Evolutionary conservation across 1,284 basidiomycete genomes (phyloP), one percentile per base, ranked within the genome.

Genomic region (Trametes polyzona): DNA sequence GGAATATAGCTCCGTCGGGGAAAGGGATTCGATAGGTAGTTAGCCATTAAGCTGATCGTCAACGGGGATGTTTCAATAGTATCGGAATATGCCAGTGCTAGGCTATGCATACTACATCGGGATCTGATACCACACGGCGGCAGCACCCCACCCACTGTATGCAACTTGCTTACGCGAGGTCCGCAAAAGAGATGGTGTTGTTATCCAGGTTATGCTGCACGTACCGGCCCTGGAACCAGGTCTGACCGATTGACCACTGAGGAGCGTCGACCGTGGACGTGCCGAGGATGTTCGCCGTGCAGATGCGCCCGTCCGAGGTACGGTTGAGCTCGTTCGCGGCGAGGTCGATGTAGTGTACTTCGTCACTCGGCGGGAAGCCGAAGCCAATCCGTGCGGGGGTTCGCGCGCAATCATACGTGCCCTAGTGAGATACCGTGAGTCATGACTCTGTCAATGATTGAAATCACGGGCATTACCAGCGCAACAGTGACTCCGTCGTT

Each of bases 181-280:
- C 55, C 4, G 55, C 61, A 14, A 63, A 63, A 3, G 58, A 52
- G 26, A 63, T 10, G 36, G 55, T 59, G 55, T 44, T 59, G 21
- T 42, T 41, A 41, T 59, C 50, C 27, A 63, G 33, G 37, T 63
- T 24, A 27, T 63, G 61, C 52, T 63, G 61, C 19, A 63, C 58
- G 30, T 57, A 63, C 14, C 61, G 61, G 5, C 58, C 58, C 49
- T 63, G 61, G 52, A 57, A 63, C 61, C 61, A 63, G 37, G 61
- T 63, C 53, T 63, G 61, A 7, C 61, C 58, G 14, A 63, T 59
- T 14, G 44, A 43, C 61, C 61, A 63, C n/a, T 46, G 29, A 9
- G 55, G 47, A 6, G 42, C 43, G 46, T 40, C 43, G 9, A 57
- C 55, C 1, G 47, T 59, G 9, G 61, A 63, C 37, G 61, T 55